Evolutionary conservation across 331 rosid genomes (phyloP).

Genomic region (Quercus phellos): DNA sequence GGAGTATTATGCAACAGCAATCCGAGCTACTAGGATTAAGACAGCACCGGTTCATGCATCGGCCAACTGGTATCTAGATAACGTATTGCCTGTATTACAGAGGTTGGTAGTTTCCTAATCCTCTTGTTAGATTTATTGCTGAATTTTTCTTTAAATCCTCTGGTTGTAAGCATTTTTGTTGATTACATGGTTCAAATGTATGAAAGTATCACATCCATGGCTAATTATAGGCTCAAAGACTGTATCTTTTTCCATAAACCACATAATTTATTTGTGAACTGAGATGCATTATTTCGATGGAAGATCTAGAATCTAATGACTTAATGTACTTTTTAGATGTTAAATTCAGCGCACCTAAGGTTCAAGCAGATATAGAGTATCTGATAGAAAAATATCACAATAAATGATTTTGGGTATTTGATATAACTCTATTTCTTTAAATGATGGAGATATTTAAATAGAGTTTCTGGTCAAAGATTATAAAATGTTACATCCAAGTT

Average conservation of each 20-base stretch:
- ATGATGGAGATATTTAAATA: neutral
- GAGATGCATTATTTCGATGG: neutral
- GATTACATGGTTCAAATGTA: neutral
- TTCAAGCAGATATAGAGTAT: neutral
- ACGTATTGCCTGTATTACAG: slow-evolving; percentile 65
- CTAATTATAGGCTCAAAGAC: neutral
- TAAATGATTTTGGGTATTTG: neutral
- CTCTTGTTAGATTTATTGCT: slow-evolving; percentile 21
- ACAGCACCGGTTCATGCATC: slow-evolving; percentile 80
- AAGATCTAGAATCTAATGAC: neutral
- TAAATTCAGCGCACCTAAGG: neutral
- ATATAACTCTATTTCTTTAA: neutral
- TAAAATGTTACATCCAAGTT: neutral
- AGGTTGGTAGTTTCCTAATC: slow-evolving; percentile 54
- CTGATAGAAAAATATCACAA: neutral
- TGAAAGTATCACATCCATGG: neutral
- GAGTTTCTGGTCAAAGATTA: neutral
- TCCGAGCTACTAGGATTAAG: slow-evolving; percentile 67
- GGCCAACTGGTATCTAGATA: slow-evolving; percentile 76
- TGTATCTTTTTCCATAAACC: neutral
- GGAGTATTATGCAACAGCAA: slow-evolving; percentile 59
- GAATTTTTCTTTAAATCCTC: slow-evolving; percentile 4
- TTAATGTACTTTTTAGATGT: no score
- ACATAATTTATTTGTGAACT: neutral
- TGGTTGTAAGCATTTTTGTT: neutral